phyloP scores from a whole-genome alignment of 257 asterid genomes.

The Solanum acaule region DNA sequence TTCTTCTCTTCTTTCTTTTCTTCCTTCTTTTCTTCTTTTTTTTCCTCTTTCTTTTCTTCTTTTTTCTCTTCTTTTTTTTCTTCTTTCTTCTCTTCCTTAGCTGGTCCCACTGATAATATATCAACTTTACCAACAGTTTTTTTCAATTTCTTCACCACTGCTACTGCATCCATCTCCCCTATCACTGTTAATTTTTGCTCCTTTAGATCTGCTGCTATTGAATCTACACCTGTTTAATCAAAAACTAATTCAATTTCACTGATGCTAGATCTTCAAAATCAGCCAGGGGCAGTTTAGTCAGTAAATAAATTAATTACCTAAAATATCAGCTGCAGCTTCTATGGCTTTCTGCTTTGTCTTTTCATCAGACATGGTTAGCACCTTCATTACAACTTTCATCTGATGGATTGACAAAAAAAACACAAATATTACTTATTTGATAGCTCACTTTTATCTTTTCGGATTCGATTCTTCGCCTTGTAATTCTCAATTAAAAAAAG shows the following conservation, averaged over 20 bases:
- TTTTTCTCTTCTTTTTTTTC: conserved; percentile 29
- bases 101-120: conserved; percentile 65
- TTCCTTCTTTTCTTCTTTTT: conserved; percentile 8
- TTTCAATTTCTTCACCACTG: conserved; percentile 53
- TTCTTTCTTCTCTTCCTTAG: conserved; percentile 47
- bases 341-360: conserved; percentile 75
- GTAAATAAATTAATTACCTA: conserved; percentile 21
- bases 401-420: conserved; percentile 8
- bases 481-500: neutral
- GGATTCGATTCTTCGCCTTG: no score
- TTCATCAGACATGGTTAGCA: conserved; percentile 68
- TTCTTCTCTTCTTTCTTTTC: conserved; percentile 25
- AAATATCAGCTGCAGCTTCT: conserved; percentile 76
- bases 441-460: neutral
- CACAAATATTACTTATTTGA: neutral
- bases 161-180: conserved; percentile 72
- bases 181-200: conserved; percentile 62
- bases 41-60: conserved; percentile 20
- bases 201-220: conserved; percentile 59
- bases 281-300: neutral
- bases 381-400: conserved; percentile 52
- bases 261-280: neutral
- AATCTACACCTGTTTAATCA: conserved; percentile 47
- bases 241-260: neutral
- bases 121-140: conserved; percentile 56